Percentiles rank a stretch among this genome's conserved stretches.
Conservation (phyloP, 768 basidiomycete genomes). For the Russula compacta region DNA sequence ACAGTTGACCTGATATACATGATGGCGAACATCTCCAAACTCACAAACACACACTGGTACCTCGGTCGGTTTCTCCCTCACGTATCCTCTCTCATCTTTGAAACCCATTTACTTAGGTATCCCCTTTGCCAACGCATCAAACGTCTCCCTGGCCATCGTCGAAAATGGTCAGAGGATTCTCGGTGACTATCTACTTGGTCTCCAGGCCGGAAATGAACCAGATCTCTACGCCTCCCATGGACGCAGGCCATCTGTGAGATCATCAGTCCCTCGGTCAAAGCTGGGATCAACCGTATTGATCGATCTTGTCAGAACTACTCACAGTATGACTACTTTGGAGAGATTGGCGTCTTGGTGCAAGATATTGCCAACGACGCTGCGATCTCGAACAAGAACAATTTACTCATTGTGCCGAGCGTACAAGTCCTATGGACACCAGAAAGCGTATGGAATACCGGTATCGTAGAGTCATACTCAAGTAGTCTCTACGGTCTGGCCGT, state of each 20-base stretch:
- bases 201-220: conserved; percentile 73
- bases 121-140: conserved; percentile 54
- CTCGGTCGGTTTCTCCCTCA: conserved; percentile 30
- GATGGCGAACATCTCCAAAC: conserved; percentile 47
- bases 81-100: background rate
- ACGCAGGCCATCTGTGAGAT: conserved; percentile 13
- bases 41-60: conserved; percentile 59
- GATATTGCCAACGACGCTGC: conserved; percentile 7
- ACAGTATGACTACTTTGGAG: conserved; percentile 29
- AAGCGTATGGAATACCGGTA: conserved; percentile 16
- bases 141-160: conserved; percentile 47
- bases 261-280: background rate
- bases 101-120: conserved; percentile 29
- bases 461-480: conserved; percentile 1
- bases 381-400: conserved; percentile 6
- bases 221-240: conserved; percentile 49
- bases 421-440: conserved; percentile 11
- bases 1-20: conserved; percentile 60
- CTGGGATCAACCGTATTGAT: background rate
- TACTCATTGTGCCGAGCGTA: conserved; percentile 15
- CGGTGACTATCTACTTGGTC: conserved; percentile 51
- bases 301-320: background rate
- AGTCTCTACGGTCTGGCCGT: conserved; percentile 10
- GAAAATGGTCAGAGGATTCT: conserved; percentile 50
- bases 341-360: conserved; percentile 18